Evolutionary conservation across 306 rosid genomes (phyloP).

Genomic region (Lupinus albus): DNA sequence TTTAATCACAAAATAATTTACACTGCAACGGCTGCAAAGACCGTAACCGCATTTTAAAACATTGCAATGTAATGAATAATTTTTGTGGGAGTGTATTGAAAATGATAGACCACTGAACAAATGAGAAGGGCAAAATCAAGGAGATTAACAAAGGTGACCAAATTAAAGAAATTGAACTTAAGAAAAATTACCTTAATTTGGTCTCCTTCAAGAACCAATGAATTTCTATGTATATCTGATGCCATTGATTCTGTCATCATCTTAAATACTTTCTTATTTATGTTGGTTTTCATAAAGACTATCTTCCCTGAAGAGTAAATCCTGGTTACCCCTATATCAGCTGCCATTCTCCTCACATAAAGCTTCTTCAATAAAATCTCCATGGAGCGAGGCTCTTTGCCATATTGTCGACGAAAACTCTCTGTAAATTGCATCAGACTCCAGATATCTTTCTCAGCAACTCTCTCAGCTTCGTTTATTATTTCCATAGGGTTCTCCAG

Average conservation of each 20-base stretch:
- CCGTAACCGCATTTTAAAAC: too few relatives aligned
- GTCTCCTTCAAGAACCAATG: slow-evolving; percentile 72
- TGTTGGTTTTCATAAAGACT: slow-evolving; percentile 75
- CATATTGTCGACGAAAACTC: slow-evolving; percentile 77
- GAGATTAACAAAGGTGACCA: slow-evolving; percentile 15
- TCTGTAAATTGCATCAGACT: slow-evolving; percentile 89
- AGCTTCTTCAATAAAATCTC: slow-evolving; percentile 80
- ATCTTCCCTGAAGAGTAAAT: slow-evolving; percentile 75
- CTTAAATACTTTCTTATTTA: slow-evolving; percentile 72
- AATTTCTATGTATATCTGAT: slow-evolving; percentile 67
- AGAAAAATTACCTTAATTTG: slow-evolving; percentile 69
- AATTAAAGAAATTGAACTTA: slow-evolving; percentile 13
- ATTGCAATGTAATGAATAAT: too few relatives aligned
- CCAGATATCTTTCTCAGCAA: slow-evolving; percentile 84
- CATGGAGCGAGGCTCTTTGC: slow-evolving; percentile 91
- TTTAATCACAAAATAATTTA: too few relatives aligned
- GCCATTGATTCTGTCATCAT: slow-evolving; percentile 75
- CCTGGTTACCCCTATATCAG: slow-evolving; percentile 78
- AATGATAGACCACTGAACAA: slow-evolving; percentile 18
- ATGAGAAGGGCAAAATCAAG: slow-evolving; percentile 25
- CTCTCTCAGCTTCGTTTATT: slow-evolving; percentile 78
- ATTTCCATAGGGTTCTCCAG: slow-evolving; percentile 92
- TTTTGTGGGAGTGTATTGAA: slow-evolving; percentile 6
- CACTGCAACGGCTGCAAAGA: too few relatives aligned
- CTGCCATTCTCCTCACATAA: slow-evolving; percentile 93